Percentiles rank a stretch among this genome's conserved stretches.
Evolutionary conservation across 108 stramenopile species (phyloP).

Genomic region (Conticribra weissflogii): DNA sequence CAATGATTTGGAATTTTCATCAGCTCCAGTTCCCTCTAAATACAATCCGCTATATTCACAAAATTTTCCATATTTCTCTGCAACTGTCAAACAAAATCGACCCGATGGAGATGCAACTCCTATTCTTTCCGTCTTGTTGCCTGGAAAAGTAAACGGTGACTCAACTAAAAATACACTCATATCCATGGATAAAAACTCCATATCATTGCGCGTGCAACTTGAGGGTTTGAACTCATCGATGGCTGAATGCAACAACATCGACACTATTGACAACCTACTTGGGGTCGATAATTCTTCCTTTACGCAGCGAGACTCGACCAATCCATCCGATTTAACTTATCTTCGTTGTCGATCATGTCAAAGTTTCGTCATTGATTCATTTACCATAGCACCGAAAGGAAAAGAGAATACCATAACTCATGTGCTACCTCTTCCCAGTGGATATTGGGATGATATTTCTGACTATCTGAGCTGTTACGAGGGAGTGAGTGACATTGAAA

Average conservation of each 20-base stretch:
- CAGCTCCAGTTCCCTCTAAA: too few relatives aligned
- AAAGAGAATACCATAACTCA: conserved; percentile 19
- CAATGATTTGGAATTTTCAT: conserved; percentile 24
- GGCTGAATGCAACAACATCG: conserved; percentile 1
- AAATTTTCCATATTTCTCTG: too few relatives aligned
- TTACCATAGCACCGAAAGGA: too few relatives aligned
- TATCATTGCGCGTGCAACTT: conserved; percentile 36
- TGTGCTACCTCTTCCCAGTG: conserved; percentile 61
- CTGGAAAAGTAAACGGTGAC: neutral
- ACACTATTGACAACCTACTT: conserved; percentile 18
- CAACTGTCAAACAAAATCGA: too few relatives aligned
- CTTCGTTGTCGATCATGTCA: conserved; percentile 61
- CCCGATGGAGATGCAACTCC: neutral
- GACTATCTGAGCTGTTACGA: conserved; percentile 82
- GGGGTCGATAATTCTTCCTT: conserved; percentile 25
- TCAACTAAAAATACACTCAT: neutral
- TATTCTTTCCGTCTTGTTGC: conserved; percentile 15
- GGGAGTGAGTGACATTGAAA: conserved; percentile 29
- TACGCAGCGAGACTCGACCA: conserved; percentile 12
- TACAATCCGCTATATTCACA: too few relatives aligned
- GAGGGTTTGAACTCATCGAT: neutral
- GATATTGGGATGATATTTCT: conserved; percentile 85
- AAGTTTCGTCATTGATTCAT: conserved; percentile 35
- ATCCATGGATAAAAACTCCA: conserved; percentile 25
- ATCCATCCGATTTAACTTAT: conserved; percentile 30